Evolutionary conservation across 768 basidiomycete genomes (phyloP).

Genomic region (Rhizopogon salebrosus): DNA sequence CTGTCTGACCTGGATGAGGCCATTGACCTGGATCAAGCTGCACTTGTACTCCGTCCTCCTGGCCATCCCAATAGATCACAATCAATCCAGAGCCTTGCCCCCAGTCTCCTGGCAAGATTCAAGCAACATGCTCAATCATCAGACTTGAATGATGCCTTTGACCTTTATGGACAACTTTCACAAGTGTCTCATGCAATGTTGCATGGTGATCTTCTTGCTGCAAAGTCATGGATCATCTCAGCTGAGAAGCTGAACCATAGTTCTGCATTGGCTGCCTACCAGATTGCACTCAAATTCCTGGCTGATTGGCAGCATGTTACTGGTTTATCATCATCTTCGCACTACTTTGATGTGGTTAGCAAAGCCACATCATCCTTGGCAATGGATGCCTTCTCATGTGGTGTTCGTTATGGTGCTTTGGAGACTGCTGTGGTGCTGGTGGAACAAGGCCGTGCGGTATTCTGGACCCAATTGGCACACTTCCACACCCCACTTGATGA

Average conservation of each 20-base stretch:
- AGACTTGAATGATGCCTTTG: too few relatives aligned
- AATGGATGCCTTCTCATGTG: too few relatives aligned
- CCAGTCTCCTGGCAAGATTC: constrained; percentile 6
- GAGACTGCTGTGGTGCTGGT: constrained; percentile 29
- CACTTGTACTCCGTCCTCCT: too few relatives aligned
- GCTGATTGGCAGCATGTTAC: background rate
- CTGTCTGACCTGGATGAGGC: too few relatives aligned
- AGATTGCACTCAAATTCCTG: background rate
- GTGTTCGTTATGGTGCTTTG: constrained; percentile 11
- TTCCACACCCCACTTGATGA: too few relatives aligned
- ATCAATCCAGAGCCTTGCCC: constrained; percentile 10
- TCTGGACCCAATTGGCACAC: too few relatives aligned
- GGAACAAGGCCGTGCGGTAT: constrained; percentile 27
- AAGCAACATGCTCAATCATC: constrained; percentile 1
- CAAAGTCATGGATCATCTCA: background rate
- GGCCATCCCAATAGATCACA: background rate
- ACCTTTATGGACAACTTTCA: background rate
- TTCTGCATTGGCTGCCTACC: background rate
- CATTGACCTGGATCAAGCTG: too few relatives aligned
- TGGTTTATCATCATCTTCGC: background rate
- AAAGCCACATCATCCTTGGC: constrained; percentile 5
- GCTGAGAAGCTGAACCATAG: background rate
- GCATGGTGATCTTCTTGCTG: background rate
- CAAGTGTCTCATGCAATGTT: background rate
- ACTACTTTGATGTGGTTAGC: background rate